Evolutionary conservation across 345 rosid genomes (phyloP), one percentile per base, ranked within the genome.

Genomic region (Boechera stricta): DNA sequence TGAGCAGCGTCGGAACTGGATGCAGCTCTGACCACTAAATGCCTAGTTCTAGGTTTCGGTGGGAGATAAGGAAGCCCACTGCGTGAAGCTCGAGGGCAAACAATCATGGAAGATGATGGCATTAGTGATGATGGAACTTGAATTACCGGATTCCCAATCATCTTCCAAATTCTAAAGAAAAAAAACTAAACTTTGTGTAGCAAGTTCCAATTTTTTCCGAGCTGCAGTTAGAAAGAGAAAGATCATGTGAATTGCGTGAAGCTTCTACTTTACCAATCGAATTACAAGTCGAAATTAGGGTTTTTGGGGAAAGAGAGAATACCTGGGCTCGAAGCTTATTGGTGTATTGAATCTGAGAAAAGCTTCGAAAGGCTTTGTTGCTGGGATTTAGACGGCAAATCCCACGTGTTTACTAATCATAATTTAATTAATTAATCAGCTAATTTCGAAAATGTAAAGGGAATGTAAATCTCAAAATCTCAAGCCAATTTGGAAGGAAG

Each of bases 1-100:
- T 80, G 88, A 69, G 76, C 87, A 1, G 85, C 67, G 63, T 89
- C 87, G 18, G 79, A 47, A 32, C 85, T 78, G 54, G 98, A 84
- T 68, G 72, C 65, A 69, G 89, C 97, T 81, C 84, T 82, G 39
- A 89, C 70, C 11, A 29, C 60, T 45, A 49, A 33, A 35, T 53
- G 28, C 72, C 70, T 84, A 61, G 81, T 80, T 78, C 51, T 85
- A 42, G 84, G 88, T 76, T 83, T 85, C 3, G 84, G 80, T 42
- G 89, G 89, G 67, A 89, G 87, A 78, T 44, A 77, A 47, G 87
- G 93, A 73, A 88, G 63, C 33, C 83, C 80, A 62, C 44, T 79
- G 24, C 47, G 57, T 42, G 87, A 86, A 79, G 59, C 72, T 66
- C 61, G 70, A 8, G 85, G 79, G 42, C 26, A 69, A 61, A 69